Evolutionary conservation across 1,284 basidiomycete species (phyloP), one percentile per base, ranked within the genome.

Genomic region (Apiotrichum montevideense): DNA sequence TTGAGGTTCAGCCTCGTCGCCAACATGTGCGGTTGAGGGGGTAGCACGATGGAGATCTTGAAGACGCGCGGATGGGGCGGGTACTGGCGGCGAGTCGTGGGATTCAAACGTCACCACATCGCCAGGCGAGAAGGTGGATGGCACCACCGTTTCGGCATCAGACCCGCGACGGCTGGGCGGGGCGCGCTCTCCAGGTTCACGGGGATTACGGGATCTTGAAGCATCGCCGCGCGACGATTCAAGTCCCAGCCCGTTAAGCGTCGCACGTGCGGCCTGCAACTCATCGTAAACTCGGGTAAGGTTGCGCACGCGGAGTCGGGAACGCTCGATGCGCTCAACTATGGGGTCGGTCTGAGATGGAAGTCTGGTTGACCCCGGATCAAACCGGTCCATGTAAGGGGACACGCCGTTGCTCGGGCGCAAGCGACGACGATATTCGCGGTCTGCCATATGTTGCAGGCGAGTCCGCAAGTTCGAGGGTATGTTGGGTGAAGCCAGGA

Each of bases 111-210:
- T 34, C 11, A 35, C 39, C 8, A 42, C 21, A 14, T 52, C 51
- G 10, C 14, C 2, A 10, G 29, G 33, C 8, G 41, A 35, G 21
- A 51, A 55, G 32, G 52, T 52, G 4, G 42, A 13, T 4, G 56
- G 56, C 7, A 57, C 56, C 32, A 57, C 53, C 3, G 56, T 58
- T 29, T 56, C 58, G 13, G 54, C 46, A 41, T 57, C 59, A 13
- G 54, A 33, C n/a, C 47, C 35, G 32, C 54, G 37, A 43, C 43
- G 43, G 53, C 40, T 35, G 34, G 32, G 5, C 32, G 42, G 50
- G 40, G 51, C n/a, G n/a, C n/a, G 41, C 13, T 35, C 34, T 21
- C 35, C 48, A 45, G 48, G 29, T 14, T 39, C 47, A 35, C 21
- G 47, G 21, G 35, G 54, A 33, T 50, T 42, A 34, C 49, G 40